These are phyloP conservation scores for Amborella trichopoda DNA, from an alignment of 164 flowering plant genomes.

Conservation along the genomic window DNA sequence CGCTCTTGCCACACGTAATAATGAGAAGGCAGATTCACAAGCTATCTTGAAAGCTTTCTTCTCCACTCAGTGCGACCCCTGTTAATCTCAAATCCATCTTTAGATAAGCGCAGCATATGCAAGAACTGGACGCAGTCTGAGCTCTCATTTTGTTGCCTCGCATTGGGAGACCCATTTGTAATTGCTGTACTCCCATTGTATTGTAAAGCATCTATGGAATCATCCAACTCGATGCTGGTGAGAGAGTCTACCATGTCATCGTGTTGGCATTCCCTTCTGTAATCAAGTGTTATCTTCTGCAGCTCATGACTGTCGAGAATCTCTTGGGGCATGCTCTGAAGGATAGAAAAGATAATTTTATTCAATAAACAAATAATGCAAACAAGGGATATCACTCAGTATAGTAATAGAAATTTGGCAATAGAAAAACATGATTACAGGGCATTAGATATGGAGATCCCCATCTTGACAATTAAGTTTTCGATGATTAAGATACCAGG, in stretches of 20 bases:
- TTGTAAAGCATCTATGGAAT: slow-evolving; percentile 12
- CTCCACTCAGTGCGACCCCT: slow-evolving; percentile 92
- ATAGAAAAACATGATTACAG: background rate
- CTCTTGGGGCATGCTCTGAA: slow-evolving; percentile 97
- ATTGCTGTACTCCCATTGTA: slow-evolving; percentile 10
- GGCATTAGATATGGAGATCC: background rate
- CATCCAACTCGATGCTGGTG: slow-evolving; percentile 43
- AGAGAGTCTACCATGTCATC: slow-evolving; percentile 83
- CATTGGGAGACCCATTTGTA: slow-evolving; percentile 45
- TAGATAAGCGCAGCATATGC: slow-evolving; percentile 65
- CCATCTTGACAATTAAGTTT: too few species aligned
- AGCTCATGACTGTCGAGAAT: slow-evolving; percentile 71
- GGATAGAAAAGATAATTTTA: slow-evolving; percentile 1
- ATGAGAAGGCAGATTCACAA: background rate
- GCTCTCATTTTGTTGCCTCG: slow-evolving; percentile 7
- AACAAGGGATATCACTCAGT: too few species aligned
- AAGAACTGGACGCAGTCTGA: slow-evolving; percentile 34
- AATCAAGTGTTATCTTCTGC: slow-evolving; percentile 72
- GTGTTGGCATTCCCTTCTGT: slow-evolving; percentile 85
- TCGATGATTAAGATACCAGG: too few species aligned
- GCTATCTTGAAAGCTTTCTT: slow-evolving; percentile 31
- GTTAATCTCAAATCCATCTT: slow-evolving; percentile 66
- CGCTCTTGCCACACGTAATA: too few species aligned
- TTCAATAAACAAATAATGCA: background rate
- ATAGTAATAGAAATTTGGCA: too few species aligned